Evolutionary conservation across 2,329 filamentous ascomycete species (phyloP).

Genomic region (Tolypocladium tropicale): DNA sequence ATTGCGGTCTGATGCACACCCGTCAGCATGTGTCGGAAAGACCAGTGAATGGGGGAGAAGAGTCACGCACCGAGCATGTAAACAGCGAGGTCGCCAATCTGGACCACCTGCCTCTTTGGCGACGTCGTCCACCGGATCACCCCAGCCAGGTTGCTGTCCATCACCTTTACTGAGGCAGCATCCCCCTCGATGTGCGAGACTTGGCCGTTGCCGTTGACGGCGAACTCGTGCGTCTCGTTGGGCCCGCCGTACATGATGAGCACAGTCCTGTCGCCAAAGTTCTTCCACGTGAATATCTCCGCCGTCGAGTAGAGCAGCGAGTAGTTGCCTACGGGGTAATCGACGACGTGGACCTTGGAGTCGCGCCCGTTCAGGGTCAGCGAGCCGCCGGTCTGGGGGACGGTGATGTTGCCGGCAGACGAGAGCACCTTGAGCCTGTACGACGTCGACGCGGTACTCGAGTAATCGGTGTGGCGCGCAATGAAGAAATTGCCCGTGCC

Average conservation of each 20-base stretch:
- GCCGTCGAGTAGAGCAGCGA: constrained; percentile 58
- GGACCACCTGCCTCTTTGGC: constrained; percentile 16
- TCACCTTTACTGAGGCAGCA: constrained; percentile 13
- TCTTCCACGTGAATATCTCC: constrained; percentile 62
- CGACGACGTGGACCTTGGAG: constrained; percentile 56
- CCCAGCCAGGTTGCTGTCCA: constrained; percentile 8
- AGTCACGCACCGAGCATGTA: constrained; percentile 22
- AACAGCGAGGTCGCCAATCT: constrained; percentile 29
- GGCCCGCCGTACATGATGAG: constrained; percentile 54
- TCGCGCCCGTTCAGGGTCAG: constrained; percentile 53
- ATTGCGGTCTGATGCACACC: constrained; percentile 41
- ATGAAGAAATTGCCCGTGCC: constrained; percentile 53
- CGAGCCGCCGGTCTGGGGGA: constrained; percentile 48
- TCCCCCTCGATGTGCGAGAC: constrained; percentile 14
- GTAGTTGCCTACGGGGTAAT: constrained; percentile 52
- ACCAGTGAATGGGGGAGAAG: background rate
- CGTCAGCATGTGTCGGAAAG: constrained; percentile 1
- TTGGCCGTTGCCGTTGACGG: constrained; percentile 23
- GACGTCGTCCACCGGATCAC: constrained; percentile 21
- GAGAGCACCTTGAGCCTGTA: constrained; percentile 57
- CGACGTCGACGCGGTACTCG: constrained; percentile 40
- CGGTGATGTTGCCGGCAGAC: constrained; percentile 40
- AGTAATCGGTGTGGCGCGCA: constrained; percentile 55
- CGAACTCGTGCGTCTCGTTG: constrained; percentile 53
- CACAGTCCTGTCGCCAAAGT: constrained; percentile 46